These are phyloP conservation scores for Phialocephala sp. DNA, from an alignment of 2,329 filamentous ascomycete species.

Conservation along the genomic window DNA sequence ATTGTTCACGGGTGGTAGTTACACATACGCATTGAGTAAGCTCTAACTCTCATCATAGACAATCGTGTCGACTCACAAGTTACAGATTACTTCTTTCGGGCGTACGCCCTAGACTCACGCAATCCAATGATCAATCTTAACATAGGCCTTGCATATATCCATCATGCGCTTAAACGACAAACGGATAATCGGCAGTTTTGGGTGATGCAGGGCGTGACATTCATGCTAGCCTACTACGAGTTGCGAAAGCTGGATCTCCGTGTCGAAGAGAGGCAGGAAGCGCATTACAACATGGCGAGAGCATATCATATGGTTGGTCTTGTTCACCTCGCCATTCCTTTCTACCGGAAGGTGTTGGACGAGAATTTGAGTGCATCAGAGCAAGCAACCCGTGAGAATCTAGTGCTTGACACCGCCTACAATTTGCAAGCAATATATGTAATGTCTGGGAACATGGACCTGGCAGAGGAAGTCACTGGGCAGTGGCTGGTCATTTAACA, in stretches of 20 bases:
- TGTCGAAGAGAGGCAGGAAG: conserved; percentile 67
- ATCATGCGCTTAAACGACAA: conserved; percentile 88
- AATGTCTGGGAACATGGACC: conserved; percentile 64
- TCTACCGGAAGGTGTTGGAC: conserved; percentile 63
- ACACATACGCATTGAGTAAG: conserved; percentile 78
- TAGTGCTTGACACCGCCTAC: conserved; percentile 74
- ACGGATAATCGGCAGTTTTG: conserved; percentile 89
- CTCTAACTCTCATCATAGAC: background rate
- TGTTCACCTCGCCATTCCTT: conserved; percentile 72
- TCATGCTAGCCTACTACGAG: conserved; percentile 77
- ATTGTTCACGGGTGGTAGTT: conserved; percentile 81
- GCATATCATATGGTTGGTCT: conserved; percentile 79
- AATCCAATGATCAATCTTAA: conserved; percentile 83
- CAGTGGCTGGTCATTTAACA: conserved; percentile 54
- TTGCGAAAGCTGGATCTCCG: conserved; percentile 50
- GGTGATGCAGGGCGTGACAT: conserved; percentile 82
- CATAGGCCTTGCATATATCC: conserved; percentile 83
- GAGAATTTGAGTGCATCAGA: conserved; percentile 43
- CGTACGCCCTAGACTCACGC: conserved; percentile 72
- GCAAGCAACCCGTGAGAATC: conserved; percentile 54
- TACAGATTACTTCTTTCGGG: conserved; percentile 80
- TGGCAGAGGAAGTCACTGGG: conserved; percentile 65
- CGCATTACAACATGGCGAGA: conserved; percentile 80
- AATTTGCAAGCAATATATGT: conserved; percentile 73
- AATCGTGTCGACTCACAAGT: conserved; percentile 16